Percentiles rank a stretch among this genome's conserved stretches.
Conservation (phyloP, 2,329 filamentous ascomycete genomes). For the Pestalotiopsis sp. region DNA sequence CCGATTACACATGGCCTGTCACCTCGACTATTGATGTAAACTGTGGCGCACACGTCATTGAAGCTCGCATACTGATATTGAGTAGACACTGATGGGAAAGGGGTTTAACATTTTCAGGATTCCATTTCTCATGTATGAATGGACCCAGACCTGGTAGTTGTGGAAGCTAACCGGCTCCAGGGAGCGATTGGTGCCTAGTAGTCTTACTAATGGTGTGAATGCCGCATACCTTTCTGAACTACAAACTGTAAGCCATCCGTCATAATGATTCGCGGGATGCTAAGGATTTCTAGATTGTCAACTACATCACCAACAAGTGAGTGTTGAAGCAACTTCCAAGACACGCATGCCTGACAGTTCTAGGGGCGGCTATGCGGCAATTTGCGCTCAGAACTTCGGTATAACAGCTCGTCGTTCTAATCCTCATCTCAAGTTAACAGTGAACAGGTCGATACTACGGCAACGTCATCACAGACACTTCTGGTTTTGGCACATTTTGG, state of each 20-base stretch:
- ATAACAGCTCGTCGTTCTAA: no score
- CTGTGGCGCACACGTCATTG: not conserved
- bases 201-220: constrained; percentile 42
- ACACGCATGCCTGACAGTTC: no score
- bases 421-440: no score
- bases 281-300: constrained; percentile 21
- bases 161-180: no score
- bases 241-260: constrained; percentile 15
- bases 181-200: constrained; percentile 51
- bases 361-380: constrained; percentile 37
- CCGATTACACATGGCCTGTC: constrained; percentile 4
- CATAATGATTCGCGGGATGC: no score
- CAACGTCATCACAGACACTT: constrained; percentile 51
- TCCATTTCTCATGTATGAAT: constrained; percentile 42
- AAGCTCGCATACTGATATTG: not conserved
- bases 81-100: constrained; percentile 46
- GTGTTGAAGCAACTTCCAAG: constrained; percentile 25
- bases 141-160: no score
- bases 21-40: constrained; percentile 2
- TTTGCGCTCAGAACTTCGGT: constrained; percentile 65
- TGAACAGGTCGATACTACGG: constrained; percentile 43
- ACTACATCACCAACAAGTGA: constrained; percentile 45
- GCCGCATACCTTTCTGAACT: constrained; percentile 42
- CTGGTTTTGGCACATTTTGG: constrained; percentile 59
- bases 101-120: constrained; percentile 62